phyloP scores from a whole-genome alignment of 345 rosid species.

The Gossypium bickii region DNA sequence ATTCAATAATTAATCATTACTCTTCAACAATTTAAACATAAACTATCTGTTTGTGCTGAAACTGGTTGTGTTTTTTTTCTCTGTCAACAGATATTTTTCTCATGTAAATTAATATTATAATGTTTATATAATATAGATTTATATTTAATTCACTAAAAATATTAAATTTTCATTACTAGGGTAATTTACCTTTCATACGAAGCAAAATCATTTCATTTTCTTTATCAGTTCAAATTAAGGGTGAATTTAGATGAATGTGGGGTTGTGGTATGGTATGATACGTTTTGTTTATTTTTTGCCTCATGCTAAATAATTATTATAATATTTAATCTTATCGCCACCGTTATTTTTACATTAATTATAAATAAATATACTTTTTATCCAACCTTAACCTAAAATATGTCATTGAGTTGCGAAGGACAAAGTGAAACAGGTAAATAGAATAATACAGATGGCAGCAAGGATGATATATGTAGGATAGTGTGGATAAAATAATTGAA shows the following conservation, averaged over 20 bases:
- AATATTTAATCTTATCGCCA: fast-evolving
- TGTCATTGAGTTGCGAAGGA: no score
- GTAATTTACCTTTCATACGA: no score
- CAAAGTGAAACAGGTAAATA: no score
- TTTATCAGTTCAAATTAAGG: no score
- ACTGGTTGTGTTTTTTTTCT: not conserved
- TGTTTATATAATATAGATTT: no score
- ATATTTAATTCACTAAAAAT: no score
- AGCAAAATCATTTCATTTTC: no score
- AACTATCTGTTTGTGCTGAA: not conserved
- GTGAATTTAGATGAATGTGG: fast-evolving
- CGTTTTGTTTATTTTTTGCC: fast-evolving
- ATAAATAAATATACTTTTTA: fast-evolving
- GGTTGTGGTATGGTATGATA: fast-evolving
- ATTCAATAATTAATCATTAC: not conserved
- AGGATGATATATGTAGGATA: no score
- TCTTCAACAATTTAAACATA: not conserved
- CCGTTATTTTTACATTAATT: fast-evolving
- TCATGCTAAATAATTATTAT: fast-evolving
- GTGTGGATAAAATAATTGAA: no score
- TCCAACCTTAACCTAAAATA: fast-evolving
- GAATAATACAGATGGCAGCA: no score
- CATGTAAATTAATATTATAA: not conserved
- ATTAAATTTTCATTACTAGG: no score
- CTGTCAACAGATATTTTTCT: not conserved